These are phyloP conservation scores for Acaromyces ingoldii DNA, from an alignment of 1,284 basidiomycete genomes.

Conservation along the genomic window DNA sequence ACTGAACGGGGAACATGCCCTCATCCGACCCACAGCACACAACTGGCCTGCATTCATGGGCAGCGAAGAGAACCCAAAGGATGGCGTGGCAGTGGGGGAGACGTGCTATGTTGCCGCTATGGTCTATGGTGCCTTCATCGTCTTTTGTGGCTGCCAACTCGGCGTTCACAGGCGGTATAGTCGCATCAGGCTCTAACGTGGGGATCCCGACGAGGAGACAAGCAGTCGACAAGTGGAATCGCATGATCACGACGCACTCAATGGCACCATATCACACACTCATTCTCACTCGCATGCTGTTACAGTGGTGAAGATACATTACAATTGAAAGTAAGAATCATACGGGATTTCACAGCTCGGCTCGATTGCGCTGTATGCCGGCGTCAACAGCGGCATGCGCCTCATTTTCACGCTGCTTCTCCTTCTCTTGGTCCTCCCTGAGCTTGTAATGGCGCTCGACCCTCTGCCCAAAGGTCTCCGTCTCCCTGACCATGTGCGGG, in stretches of 20 bases:
- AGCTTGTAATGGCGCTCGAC: constrained; percentile 2
- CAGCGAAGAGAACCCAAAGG: constrained; percentile 54
- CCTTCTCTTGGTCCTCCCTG: not conserved
- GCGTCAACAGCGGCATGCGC: too few species aligned
- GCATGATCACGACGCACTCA: too few species aligned
- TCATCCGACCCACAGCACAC: constrained; percentile 11
- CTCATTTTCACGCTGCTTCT: not conserved
- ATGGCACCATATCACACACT: too few species aligned
- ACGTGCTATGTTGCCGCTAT: constrained; percentile 57
- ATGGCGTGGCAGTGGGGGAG: constrained; percentile 53
- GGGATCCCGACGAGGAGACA: too few species aligned
- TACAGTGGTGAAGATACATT: not conserved
- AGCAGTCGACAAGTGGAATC: too few species aligned
- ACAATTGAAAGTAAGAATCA: not conserved
- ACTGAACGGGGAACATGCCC: not conserved
- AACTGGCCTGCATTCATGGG: constrained; percentile 57
- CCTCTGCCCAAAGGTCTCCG: not conserved
- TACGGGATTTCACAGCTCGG: not conserved
- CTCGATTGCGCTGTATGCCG: not conserved
- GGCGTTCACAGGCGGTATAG: constrained; percentile 42
- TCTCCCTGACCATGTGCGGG: constrained; percentile 5
- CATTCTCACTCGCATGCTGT: not conserved
- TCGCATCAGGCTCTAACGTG: constrained; percentile 35
- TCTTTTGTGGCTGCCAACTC: constrained; percentile 57
- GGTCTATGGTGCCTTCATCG: constrained; percentile 56